A percentile compares a stretch with the other conserved stretches of the same genome.
phyloP scores from a whole-genome alignment of 164 flowering plant genomes.

The Magnolia kwangsiensis region DNA sequence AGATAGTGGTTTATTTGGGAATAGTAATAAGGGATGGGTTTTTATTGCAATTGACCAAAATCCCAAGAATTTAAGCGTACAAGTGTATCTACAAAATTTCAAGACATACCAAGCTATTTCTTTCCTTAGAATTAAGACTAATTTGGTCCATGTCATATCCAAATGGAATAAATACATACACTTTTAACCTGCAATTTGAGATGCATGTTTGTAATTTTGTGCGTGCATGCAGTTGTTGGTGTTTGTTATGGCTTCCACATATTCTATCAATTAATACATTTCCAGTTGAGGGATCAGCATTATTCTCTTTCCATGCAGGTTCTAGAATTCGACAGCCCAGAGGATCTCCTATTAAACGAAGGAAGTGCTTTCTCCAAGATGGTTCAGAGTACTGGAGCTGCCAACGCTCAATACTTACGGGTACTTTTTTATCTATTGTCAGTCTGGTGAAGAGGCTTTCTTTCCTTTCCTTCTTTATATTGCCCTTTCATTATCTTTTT shows the following conservation, averaged over 20 bases:
- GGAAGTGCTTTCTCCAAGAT: slow-evolving; percentile 84
- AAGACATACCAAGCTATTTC: too few species aligned
- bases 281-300: not conserved
- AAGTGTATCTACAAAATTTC: too few species aligned
- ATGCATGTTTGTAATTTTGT: not conserved
- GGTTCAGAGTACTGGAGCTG: slow-evolving; percentile 97
- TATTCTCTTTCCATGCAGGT: slow-evolving; percentile 42
- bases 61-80: too few species aligned
- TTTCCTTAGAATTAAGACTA: too few species aligned
- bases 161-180: too few species aligned
- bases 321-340: slow-evolving; percentile 80
- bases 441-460: not conserved
- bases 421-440: slow-evolving; percentile 1
- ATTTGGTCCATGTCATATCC: too few species aligned
- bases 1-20: too few species aligned
- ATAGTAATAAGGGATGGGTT: too few species aligned
- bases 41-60: too few species aligned
- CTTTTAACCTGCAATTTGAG: not conserved
- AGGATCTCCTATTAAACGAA: slow-evolving; percentile 60
- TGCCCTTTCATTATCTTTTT: too few species aligned
- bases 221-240: not conserved
- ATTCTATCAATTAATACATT: not conserved
- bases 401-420: slow-evolving; percentile 94
- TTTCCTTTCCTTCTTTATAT: too few species aligned
- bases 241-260: not conserved